Evolutionary conservation across 352 stramenopile species (phyloP).

Genomic region (Thraustochytrium striatum): DNA sequence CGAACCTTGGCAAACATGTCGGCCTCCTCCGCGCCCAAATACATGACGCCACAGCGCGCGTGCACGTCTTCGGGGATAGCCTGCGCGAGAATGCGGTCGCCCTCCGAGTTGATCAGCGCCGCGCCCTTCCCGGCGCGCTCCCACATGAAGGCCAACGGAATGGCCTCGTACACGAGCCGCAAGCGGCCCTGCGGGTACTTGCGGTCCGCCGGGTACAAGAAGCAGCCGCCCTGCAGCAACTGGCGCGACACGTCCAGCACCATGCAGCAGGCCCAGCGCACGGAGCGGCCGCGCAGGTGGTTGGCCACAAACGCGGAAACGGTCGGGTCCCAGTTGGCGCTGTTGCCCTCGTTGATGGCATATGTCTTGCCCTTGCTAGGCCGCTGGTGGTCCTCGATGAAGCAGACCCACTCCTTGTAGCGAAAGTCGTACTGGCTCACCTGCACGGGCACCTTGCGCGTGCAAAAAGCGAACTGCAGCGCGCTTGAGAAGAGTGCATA

Average conservation of each 20-base stretch:
- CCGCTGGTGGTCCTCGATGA: constrained; percentile 12
- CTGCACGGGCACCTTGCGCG: neutral
- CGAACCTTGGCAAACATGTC: constrained; percentile 4
- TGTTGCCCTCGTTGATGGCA: constrained; percentile 46
- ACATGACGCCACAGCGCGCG: constrained; percentile 19
- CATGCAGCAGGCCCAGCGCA: constrained; percentile 49
- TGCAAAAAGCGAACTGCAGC: constrained; percentile 30
- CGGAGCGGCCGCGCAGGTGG: constrained; percentile 28
- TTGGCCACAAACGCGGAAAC: constrained; percentile 18
- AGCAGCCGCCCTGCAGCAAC: constrained; percentile 34
- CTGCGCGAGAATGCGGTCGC: constrained; percentile 16
- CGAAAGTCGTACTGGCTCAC: constrained; percentile 39
- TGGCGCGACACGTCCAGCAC: constrained; percentile 34
- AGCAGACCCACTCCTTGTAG: constrained; percentile 31
- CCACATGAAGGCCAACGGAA: constrained; percentile 42
- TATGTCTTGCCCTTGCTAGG: constrained; percentile 42
- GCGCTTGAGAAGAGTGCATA: constrained; percentile 44
- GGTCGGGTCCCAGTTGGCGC: constrained; percentile 47
- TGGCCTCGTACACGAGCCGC: constrained; percentile 40
- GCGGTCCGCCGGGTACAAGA: constrained; percentile 29
- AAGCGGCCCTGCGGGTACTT: constrained; percentile 42
- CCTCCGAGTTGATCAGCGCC: constrained; percentile 7
- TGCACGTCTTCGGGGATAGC: constrained; percentile 38
- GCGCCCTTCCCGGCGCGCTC: constrained; percentile 35
- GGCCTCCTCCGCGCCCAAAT: constrained; percentile 21